These are phyloP conservation scores for Crucibulum laeve DNA, from an alignment of 768 basidiomycete species.

Conservation along the genomic window DNA sequence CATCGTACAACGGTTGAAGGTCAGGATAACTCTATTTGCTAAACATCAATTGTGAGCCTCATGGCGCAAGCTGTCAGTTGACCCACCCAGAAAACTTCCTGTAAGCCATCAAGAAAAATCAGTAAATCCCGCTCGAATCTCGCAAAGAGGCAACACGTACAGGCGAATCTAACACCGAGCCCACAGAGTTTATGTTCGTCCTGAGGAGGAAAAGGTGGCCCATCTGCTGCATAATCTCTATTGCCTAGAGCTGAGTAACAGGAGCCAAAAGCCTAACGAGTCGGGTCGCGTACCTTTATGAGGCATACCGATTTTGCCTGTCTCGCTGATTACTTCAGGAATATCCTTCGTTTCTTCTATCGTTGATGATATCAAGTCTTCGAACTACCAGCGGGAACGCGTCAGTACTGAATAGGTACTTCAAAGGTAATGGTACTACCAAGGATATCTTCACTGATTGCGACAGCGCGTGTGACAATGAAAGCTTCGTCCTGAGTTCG, in stretches of 20 bases:
- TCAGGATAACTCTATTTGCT: constrained; percentile 79
- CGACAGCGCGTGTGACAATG: constrained; percentile 89
- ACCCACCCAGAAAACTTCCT: constrained; percentile 94
- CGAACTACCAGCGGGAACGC: constrained; percentile 54
- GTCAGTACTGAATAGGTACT: not conserved
- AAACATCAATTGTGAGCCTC: constrained; percentile 1
- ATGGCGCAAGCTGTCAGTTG: not conserved
- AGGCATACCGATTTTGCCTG: constrained; percentile 89
- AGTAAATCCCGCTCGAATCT: constrained; percentile 5
- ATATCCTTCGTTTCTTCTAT: constrained; percentile 97
- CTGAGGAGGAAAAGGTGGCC: constrained; percentile 90
- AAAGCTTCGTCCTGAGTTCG: constrained; percentile 84
- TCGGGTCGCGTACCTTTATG: constrained; percentile 56
- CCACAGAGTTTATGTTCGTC: constrained; percentile 93
- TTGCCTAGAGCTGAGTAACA: constrained; percentile 5
- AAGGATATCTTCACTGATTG: constrained; percentile 97
- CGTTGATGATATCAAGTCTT: constrained; percentile 86
- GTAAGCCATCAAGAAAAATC: constrained; percentile 8
- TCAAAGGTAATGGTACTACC: constrained; percentile 28
- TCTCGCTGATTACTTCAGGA: constrained; percentile 88
- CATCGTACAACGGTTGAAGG: constrained; percentile 91
- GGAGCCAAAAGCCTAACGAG: constrained; percentile 7
- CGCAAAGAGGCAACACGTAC: constrained; percentile 40
- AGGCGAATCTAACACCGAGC: constrained; percentile 94
- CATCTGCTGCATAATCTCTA: constrained; percentile 97